Evolutionary conservation across 192 early-diverging fungal genomes (phyloP).

Genomic region (Coemansia sp.): DNA sequence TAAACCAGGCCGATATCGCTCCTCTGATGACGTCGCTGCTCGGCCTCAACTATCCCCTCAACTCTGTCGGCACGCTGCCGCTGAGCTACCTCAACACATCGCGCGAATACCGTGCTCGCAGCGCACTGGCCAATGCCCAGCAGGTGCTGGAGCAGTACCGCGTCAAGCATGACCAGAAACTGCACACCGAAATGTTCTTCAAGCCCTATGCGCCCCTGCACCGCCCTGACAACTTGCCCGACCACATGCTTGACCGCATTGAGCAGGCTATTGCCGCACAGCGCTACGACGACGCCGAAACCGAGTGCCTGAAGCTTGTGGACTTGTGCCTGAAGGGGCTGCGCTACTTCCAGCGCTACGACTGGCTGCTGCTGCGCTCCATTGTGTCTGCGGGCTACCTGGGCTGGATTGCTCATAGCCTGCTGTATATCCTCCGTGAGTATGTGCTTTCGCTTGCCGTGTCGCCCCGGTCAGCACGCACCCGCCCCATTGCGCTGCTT

Average conservation of each 20-base stretch:
- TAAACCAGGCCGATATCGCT: constrained; percentile 93
- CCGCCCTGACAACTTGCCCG: constrained; percentile 53
- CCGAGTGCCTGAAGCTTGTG: constrained; percentile 61
- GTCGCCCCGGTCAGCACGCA: constrained; percentile 11
- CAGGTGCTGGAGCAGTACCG: constrained; percentile 85
- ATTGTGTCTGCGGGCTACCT: constrained; percentile 82
- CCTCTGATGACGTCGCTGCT: constrained; percentile 90
- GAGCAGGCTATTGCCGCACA: constrained; percentile 59
- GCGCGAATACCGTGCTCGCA: constrained; percentile 71
- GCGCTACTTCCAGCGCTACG: constrained; percentile 94
- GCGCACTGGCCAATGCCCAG: constrained; percentile 75
- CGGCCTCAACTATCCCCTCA: constrained; percentile 84
- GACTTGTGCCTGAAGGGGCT: constrained; percentile 74
- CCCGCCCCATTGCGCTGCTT: constrained; percentile 39
- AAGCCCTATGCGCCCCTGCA: constrained; percentile 69
- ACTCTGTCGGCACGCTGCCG: constrained; percentile 91
- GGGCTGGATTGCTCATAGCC: constrained; percentile 86
- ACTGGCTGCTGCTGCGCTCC: constrained; percentile 88
- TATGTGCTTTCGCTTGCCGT: constrained; percentile 53
- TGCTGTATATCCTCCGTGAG: constrained; percentile 70
- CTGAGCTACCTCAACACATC: constrained; percentile 70
- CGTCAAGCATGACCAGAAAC: constrained; percentile 82
- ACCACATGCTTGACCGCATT: constrained; percentile 58
- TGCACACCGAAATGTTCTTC: constrained; percentile 76
- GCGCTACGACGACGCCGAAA: constrained; percentile 67